Conservation (phyloP, 164 flowering plant genomes). For the Paratinospora sagittata region DNA sequence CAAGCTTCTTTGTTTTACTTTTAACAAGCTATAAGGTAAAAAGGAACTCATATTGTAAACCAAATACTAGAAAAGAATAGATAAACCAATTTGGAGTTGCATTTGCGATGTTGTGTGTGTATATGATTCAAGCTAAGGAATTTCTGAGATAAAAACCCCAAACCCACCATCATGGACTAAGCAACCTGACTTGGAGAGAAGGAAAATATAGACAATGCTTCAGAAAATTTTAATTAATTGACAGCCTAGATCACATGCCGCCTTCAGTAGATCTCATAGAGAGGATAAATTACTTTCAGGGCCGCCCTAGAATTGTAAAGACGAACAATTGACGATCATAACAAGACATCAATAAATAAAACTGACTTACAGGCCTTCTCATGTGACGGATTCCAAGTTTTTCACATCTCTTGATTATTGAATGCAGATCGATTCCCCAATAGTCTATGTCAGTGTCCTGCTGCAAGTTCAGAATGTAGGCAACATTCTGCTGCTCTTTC, state of each 20-base stretch:
- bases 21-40: no score
- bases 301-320: background rate
- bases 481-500: slow-evolving; percentile 66
- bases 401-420: slow-evolving; percentile 51
- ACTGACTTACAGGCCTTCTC: slow-evolving; percentile 82
- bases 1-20: background rate
- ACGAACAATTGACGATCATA: background rate
- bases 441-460: slow-evolving; percentile 81
- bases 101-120: no score
- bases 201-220: no score
- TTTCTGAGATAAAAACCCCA: no score
- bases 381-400: slow-evolving; percentile 69
- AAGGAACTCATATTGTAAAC: background rate
- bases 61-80: background rate
- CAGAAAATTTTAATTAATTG: background rate
- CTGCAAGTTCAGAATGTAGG: slow-evolving; percentile 85
- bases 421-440: slow-evolving; percentile 74
- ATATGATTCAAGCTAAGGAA: no score
- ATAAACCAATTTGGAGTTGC: background rate
- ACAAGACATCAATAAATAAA: background rate
- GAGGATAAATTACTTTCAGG: background rate
- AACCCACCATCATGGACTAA: no score
- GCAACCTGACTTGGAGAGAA: no score
- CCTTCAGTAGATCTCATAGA: background rate
- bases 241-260: background rate